Conservation (phyloP, 192 early-diverging fungal species). For the Spinellus fusiger region DNA sequence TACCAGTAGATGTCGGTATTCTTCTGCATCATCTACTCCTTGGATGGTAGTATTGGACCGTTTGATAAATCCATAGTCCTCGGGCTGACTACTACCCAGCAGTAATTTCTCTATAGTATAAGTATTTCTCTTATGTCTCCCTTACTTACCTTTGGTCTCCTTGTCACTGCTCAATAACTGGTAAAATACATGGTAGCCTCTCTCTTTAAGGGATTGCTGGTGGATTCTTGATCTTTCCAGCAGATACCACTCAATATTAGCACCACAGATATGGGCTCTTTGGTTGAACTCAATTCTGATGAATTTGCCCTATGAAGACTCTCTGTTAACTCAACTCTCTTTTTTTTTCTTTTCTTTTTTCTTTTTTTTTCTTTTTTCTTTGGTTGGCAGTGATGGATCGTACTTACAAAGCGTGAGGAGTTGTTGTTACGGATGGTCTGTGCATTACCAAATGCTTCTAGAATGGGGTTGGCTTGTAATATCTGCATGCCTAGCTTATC, state of each 20-base stretch:
- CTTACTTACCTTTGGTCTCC: constrained; percentile 55
- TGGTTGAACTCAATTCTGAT: constrained; percentile 96
- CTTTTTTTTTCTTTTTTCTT: background rate
- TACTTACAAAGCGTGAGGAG: constrained; percentile 89
- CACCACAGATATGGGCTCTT: constrained; percentile 82
- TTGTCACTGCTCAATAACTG: constrained; percentile 89
- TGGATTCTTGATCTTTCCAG: constrained; percentile 97
- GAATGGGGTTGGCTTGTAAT: constrained; percentile 92
- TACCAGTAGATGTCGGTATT: constrained; percentile 72
- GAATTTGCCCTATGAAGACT: constrained; percentile 77
- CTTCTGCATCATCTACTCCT: constrained; percentile 85
- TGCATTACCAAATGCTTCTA: constrained; percentile 98
- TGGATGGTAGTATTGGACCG: constrained; percentile 83
- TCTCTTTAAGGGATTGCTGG: constrained; percentile 83
- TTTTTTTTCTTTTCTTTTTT: background rate
- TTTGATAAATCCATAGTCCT: constrained; percentile 60
- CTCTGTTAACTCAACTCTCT: background rate
- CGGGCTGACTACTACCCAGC: constrained; percentile 1
- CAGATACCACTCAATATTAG: constrained; percentile 95
- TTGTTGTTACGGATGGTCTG: constrained; percentile 99
- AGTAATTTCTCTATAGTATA: constrained; percentile 8
- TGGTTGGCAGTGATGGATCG: background rate
- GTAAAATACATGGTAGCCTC: constrained; percentile 98
- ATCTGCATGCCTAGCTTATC: constrained; percentile 71
- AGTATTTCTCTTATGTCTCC: background rate